Base-by-base conservation (phyloP, 2,329 filamentous ascomycete species). In the Gnomoniopsis smithogilvyi region DNA sequence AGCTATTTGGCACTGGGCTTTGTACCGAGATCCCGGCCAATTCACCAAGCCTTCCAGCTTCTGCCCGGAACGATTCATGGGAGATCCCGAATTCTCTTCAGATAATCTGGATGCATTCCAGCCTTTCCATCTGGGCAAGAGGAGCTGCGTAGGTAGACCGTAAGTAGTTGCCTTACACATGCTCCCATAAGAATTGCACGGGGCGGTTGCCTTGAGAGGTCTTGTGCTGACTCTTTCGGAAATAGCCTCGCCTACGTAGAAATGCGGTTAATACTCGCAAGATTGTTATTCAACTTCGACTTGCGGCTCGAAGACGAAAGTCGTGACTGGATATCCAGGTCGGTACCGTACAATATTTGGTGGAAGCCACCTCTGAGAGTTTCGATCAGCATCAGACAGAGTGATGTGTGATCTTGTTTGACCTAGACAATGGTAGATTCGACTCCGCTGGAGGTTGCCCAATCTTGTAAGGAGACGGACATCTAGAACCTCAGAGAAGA, bases 271-370 rank as follows among this genome's bases (percentile, higher is more conserved):
- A 74, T 80, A 11, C 60, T 80, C 1, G 72, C 76, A 1, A 72
- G 74, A 10, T 55, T 82, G 6, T 62, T 82, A 2, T 80, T 69
- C 57, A 72, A 74, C 21, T 81, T 81, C 58, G 78, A 81, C 49
- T 62, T 80, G 49, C 65, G 71, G 46, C 66, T 79, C 6, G 65
- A 63, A 2, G 64, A 70, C 4, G 69, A 70, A 10, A 68, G 69
- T 12, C 36, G 63, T 7, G 57, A 69, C 17, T 78, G 76, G 76
- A 70, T 74, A 4, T 58, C 65, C 19, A 62, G 63, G 14, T 73
- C 67, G 49, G 54, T 51, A 30, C 60, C 69, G 8, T 72, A 68
- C 59, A n/a, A 69, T 3, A 66, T 75, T 54, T 76, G 73, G 73
- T 64, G 70, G 2, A 71, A 60, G 21, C 26, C 46, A 12, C 49